These are phyloP conservation scores for Zea luxurians DNA, from an alignment of 176 grass and related monocot species.

Conservation along the genomic window DNA sequence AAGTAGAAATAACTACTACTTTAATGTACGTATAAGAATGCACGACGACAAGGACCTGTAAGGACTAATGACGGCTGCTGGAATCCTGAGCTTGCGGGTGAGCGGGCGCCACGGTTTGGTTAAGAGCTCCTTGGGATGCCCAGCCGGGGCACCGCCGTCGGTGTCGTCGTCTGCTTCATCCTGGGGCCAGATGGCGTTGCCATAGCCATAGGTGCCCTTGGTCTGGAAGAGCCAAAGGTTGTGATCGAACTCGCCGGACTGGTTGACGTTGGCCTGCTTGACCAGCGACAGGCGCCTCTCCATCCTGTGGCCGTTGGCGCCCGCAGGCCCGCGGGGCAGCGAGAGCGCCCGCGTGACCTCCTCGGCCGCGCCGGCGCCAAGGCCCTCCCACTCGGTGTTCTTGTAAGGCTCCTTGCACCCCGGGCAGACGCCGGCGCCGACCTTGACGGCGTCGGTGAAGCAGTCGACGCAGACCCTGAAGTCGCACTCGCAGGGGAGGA, in stretches of 20 bases:
- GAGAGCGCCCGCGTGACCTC: slow-evolving; percentile 57
- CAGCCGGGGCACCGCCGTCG: slow-evolving; percentile 33
- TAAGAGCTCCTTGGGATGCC: slow-evolving; percentile 80
- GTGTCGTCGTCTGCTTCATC: slow-evolving; percentile 56
- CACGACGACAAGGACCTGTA: slow-evolving; percentile 56
- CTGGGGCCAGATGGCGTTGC: slow-evolving; percentile 91
- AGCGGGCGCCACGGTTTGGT: slow-evolving; percentile 91
- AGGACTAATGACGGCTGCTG: slow-evolving; percentile 83
- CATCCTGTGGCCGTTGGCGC: slow-evolving; percentile 45
- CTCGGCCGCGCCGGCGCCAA: slow-evolving; percentile 5
- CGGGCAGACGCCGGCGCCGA: slow-evolving; percentile 50
- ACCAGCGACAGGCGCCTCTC: slow-evolving; percentile 62
- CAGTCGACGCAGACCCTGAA: slow-evolving; percentile 89
- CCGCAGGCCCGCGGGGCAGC: slow-evolving; percentile 37
- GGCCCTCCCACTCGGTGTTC: slow-evolving; percentile 68
- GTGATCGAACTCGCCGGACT: slow-evolving; percentile 84
- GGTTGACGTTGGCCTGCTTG: slow-evolving; percentile 42
- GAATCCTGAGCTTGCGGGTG: slow-evolving; percentile 86
- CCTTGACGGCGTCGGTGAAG: slow-evolving; percentile 88
- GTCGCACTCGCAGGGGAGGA: slow-evolving; percentile 89
- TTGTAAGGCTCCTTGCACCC: slow-evolving; percentile 97
- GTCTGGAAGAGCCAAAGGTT: slow-evolving; percentile 99
- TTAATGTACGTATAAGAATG: too few species aligned
- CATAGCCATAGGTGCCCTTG: slow-evolving; percentile 95
- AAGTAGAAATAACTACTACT: background rate